Percentiles rank a stretch among this genome's conserved stretches.
phyloP scores from a whole-genome alignment of 2,329 filamentous ascomycete genomes.

The Pezicula rhizophila region DNA sequence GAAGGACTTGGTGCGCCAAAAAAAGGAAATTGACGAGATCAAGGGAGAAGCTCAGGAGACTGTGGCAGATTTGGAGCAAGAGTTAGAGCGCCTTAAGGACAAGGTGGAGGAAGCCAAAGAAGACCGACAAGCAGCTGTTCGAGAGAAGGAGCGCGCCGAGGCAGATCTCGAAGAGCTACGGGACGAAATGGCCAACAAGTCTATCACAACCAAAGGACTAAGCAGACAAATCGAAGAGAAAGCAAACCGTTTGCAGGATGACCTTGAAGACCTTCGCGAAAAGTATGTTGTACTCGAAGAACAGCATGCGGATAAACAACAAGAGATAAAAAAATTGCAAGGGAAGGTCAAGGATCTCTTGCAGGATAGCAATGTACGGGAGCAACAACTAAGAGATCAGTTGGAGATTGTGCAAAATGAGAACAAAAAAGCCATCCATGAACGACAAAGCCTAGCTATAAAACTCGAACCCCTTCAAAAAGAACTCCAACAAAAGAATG shows the following conservation, averaged over 20 bases:
- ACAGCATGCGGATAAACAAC: conserved; percentile 36
- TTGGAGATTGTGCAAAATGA: conserved; percentile 36
- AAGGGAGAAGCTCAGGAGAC: conserved; percentile 40
- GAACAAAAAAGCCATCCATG: conserved; percentile 25
- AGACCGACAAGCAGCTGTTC: conserved; percentile 45
- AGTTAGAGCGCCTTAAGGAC: conserved; percentile 46
- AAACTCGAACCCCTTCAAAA: conserved; percentile 51
- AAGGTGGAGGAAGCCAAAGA: conserved; percentile 50
- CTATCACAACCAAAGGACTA: conserved; percentile 66
- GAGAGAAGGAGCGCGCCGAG: conserved; percentile 52
- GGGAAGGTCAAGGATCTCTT: conserved; percentile 34
- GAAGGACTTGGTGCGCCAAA: too few relatives aligned
- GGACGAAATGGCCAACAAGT: conserved; percentile 75
- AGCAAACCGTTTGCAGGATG: conserved; percentile 57
- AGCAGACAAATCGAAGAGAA: conserved; percentile 72
- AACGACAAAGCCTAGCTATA: conserved; percentile 30
- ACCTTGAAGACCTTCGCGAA: conserved; percentile 48
- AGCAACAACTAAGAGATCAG: conserved; percentile 32
- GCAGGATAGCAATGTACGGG: conserved; percentile 22
- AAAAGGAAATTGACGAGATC: too few relatives aligned
- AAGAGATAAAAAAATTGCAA: conserved; percentile 32
- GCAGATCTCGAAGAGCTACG: conserved; percentile 60
- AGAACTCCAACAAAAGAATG: conserved; percentile 51
- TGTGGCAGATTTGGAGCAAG: conserved; percentile 52
- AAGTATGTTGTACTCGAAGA: conserved; percentile 35